These are phyloP conservation scores for Cercospora brassicicola DNA, from an alignment of 2,329 filamentous ascomycete species.

Conservation along the genomic window DNA sequence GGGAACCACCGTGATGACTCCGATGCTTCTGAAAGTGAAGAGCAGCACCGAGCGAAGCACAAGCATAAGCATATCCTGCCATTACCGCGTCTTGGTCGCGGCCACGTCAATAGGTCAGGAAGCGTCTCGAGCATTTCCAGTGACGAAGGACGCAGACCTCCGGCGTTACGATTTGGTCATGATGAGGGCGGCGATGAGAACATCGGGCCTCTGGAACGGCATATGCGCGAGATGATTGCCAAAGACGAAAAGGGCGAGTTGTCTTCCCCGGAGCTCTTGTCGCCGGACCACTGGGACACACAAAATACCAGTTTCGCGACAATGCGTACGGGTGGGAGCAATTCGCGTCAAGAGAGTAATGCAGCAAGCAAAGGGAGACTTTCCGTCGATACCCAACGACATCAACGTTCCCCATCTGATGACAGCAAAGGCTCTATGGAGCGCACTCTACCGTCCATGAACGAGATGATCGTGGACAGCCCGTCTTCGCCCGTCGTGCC, in stretches of 20 bases:
- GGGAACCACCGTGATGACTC: slow-evolving; percentile 14
- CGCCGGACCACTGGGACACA: slow-evolving; percentile 45
- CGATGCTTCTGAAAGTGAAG: slow-evolving; percentile 24
- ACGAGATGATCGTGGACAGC: slow-evolving; percentile 19
- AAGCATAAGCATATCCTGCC: slow-evolving; percentile 23
- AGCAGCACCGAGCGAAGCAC: slow-evolving; percentile 7
- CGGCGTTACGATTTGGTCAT: slow-evolving; percentile 47
- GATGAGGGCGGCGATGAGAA: slow-evolving; percentile 42
- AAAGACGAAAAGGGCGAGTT: slow-evolving; percentile 43
- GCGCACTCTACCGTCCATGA: slow-evolving; percentile 19
- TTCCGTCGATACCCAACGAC: slow-evolving; percentile 24
- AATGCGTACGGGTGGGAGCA: slow-evolving; percentile 10
- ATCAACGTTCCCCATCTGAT: slow-evolving; percentile 27
- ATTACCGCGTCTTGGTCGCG: slow-evolving; percentile 29
- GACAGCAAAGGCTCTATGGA: slow-evolving; percentile 25
- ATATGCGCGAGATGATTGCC: slow-evolving; percentile 47
- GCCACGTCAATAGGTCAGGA: slow-evolving; percentile 27
- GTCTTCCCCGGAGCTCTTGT: slow-evolving; percentile 42
- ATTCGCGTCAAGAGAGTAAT: slow-evolving; percentile 9
- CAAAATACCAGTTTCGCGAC: slow-evolving; percentile 29
- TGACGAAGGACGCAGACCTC: slow-evolving; percentile 47
- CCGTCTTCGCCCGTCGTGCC: slow-evolving; percentile 20
- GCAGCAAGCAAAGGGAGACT: slow-evolving; percentile 23
- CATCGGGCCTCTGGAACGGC: slow-evolving; percentile 49
- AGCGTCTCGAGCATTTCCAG: slow-evolving; percentile 34